phyloP scores from a whole-genome alignment of 2,329 filamentous ascomycete genomes.

The Scedosporium dehoogii region DNA sequence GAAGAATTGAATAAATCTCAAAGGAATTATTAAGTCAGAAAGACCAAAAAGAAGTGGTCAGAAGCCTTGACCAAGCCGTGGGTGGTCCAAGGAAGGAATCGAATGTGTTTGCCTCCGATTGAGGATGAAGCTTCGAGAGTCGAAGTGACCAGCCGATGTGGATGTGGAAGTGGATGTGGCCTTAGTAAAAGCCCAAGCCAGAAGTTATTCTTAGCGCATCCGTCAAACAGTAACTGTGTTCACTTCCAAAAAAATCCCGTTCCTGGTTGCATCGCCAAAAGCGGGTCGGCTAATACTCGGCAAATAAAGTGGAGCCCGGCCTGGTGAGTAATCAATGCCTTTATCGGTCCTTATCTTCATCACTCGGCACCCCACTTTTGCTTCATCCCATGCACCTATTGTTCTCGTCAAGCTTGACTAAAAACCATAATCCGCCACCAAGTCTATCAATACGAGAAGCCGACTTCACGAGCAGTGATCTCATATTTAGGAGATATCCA shows the following conservation, averaged over 20 bases:
- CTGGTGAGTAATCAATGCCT: not conserved
- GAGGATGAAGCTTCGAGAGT: not conserved
- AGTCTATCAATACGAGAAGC: not conserved
- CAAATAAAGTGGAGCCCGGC: not conserved
- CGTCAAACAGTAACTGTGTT: constrained; percentile 4
- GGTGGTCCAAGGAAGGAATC: not conserved
- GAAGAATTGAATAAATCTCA: not conserved
- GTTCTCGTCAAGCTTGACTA: not conserved
- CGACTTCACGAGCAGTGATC: not conserved
- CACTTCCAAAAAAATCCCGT: constrained; percentile 1
- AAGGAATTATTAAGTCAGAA: not conserved
- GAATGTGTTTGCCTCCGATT: not conserved
- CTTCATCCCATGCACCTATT: not conserved
- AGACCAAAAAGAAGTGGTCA: not conserved
- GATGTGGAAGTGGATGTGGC: constrained; percentile 3
- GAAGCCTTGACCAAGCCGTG: not conserved
- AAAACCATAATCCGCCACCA: not conserved
- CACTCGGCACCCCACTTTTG: not conserved
- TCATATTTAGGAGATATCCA: no score
- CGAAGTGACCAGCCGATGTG: not conserved
- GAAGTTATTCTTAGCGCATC: not conserved
- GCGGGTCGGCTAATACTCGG: not conserved
- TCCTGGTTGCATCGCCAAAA: not conserved
- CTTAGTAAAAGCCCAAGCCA: not conserved
- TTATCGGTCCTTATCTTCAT: not conserved